Evolutionary conservation across 768 basidiomycete species (phyloP).

Genomic region (Crepidotus variabilis): DNA sequence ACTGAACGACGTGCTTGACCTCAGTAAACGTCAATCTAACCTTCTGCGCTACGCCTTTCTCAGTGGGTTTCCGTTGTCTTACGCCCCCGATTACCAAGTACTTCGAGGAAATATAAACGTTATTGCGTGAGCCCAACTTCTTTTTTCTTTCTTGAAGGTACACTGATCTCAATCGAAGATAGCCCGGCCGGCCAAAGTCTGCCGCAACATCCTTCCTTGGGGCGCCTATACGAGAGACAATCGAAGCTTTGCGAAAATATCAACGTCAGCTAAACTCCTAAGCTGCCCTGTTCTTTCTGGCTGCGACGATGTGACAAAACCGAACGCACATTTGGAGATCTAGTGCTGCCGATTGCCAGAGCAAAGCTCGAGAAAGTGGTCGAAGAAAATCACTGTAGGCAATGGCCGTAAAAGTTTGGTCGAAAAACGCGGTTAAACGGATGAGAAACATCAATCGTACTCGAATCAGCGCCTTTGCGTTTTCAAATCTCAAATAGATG

Average conservation of each 20-base stretch:
- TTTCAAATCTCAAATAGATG: no score
- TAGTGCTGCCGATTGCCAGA: slow-evolving; percentile 41
- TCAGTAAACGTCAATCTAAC: slow-evolving; percentile 63
- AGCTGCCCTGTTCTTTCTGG: slow-evolving; percentile 58
- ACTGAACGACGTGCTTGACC: no score
- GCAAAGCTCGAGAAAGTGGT: slow-evolving; percentile 56
- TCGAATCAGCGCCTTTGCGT: no score
- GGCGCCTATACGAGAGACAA: slow-evolving; percentile 67
- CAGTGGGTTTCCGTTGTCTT: slow-evolving; percentile 24
- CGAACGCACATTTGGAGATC: slow-evolving; percentile 74
- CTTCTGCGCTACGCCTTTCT: slow-evolving; percentile 25
- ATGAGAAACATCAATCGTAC: no score
- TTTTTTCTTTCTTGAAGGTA: background rate
- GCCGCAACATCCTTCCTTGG: slow-evolving; percentile 91
- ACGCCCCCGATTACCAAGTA: slow-evolving; percentile 61
- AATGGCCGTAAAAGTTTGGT: no score
- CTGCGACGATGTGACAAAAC: slow-evolving; percentile 78
- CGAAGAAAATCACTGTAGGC: no score
- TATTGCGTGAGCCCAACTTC: background rate
- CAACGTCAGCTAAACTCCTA: slow-evolving; percentile 10
- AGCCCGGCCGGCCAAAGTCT: slow-evolving; percentile 94
- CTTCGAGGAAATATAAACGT: slow-evolving; percentile 51
- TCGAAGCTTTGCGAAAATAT: slow-evolving; percentile 38
- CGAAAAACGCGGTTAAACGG: no score
- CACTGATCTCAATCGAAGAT: background rate